Evolutionary conservation across 495 filamentous ascomycete genomes (phyloP), one percentile per base, ranked within the genome.

Genomic region (Penicillium parvum): DNA sequence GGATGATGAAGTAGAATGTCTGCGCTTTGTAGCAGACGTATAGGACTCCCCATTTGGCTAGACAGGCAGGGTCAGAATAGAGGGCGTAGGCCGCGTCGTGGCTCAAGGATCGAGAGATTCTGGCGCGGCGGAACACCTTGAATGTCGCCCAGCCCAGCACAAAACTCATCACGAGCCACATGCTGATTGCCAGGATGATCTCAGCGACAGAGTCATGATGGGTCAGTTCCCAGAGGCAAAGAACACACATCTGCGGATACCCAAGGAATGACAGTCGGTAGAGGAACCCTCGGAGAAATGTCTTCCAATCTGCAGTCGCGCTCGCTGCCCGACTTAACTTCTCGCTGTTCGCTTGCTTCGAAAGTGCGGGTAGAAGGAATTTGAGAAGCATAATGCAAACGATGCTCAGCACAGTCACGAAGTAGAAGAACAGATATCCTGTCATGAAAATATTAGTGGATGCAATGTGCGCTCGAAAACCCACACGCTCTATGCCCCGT

Each of bases 11-110:
- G 70, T 91, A 98, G 72, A 96, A 98, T 6, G 87, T 86, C 1
- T 90, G 89, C 11, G 92, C 91, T 48, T 88, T 84, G 73, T 95
- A 97, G 65, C 96, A 90, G 38, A 96, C 85, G 57, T 98, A 98
- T 22, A 98, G 71, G 71, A 96, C 96, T 11, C 92, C 92, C 91
- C 91, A 96, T 66, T 95, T 92, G 77, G 96, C 96, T 47, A 98
- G 68, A 17, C 87, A 83, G 37, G 84, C 77, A 9, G 89, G 87
- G 55, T 98, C 92, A 6, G 91, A 96, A 72, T 94, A 98, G 28
- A 98, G 79, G 47, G 96, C 95, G 61, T 96, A 97, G 27, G 89
- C 91, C 5, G 92, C 88, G 58, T 95, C 95, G 53, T 88, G 87
- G 73, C 96, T 90, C 75, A 95, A 84, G 15, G 78, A 63, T 40